A percentile compares a stretch with the other conserved stretches of the same genome.
phyloP scores from a whole-genome alignment of 805 yeast species.

The Candida methanosorbosa region DNA sequence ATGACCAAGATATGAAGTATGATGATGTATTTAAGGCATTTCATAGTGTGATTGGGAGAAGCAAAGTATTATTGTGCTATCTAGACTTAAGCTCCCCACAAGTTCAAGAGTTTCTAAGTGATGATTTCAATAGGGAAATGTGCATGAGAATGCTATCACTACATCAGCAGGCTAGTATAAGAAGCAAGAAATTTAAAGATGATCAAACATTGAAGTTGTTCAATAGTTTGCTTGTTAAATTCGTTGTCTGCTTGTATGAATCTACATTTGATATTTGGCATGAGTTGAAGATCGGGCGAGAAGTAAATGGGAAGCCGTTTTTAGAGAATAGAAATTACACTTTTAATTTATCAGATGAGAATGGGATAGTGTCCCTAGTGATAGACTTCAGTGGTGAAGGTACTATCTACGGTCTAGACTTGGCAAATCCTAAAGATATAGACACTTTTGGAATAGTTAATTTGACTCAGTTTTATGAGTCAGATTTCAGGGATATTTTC shows the following conservation, averaged over 20 bases:
- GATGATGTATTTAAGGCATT: not conserved
- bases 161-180: conserved; percentile 30
- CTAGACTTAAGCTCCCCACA: conserved; percentile 1
- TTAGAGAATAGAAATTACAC: conserved; percentile 22
- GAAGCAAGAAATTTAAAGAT: conserved; percentile 26
- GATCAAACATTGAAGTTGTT: conserved; percentile 33
- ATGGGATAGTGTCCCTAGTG: conserved; percentile 37
- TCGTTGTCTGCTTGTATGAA: conserved; percentile 29
- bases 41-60: not conserved
- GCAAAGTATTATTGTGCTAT: conserved; percentile 4
- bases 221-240: conserved; percentile 35
- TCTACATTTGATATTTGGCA: conserved; percentile 7
- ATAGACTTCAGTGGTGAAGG: conserved; percentile 20
- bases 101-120: conserved; percentile 5
- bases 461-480: conserved; percentile 13
- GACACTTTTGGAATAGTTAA: conserved; percentile 9
- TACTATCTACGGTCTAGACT: conserved; percentile 35
- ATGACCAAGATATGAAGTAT: no score
- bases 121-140: conserved; percentile 39
- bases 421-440: conserved; percentile 30
- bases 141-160: conserved; percentile 38
- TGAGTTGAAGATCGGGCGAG: conserved; percentile 20
- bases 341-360: conserved; percentile 58
- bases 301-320: conserved; percentile 51
- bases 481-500: conserved; percentile 21